Conservation (phyloP, 148 eudicot genomes). For the Mesembryanthemum crystallinum region DNA sequence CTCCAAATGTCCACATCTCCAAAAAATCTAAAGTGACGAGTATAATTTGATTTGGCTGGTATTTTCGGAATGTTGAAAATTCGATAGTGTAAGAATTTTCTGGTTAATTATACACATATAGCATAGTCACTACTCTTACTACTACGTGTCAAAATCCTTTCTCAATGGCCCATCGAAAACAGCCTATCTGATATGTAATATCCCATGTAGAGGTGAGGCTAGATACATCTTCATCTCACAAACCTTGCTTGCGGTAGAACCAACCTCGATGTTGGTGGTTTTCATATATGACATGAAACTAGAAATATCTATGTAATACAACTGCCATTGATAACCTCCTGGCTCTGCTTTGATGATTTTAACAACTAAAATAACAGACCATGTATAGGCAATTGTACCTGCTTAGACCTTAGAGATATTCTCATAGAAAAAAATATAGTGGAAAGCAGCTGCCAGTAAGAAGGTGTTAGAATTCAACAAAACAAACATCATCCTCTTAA, state of each 20-base stretch:
- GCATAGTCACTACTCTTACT: not conserved
- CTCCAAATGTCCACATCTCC: no score
- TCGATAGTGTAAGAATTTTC: not conserved
- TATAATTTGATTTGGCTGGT: no score
- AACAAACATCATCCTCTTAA: constrained; percentile 73
- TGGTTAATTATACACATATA: not conserved
- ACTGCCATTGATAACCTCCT: not conserved
- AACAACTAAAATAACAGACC: not conserved
- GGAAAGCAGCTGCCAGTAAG: not conserved
- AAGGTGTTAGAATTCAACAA: not conserved
- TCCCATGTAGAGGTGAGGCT: not conserved
- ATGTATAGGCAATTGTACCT: not conserved
- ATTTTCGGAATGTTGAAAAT: no score
- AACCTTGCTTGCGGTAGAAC: not conserved
- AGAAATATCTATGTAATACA: not conserved
- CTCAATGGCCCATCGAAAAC: not conserved
- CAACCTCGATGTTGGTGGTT: not conserved
- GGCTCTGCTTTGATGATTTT: no score
- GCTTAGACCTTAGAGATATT: not conserved
- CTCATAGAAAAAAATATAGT: not conserved
- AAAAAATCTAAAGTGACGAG: no score
- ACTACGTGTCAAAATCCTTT: not conserved
- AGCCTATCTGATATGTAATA: not conserved
- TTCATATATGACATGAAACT: not conserved
- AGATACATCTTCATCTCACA: no score